Evolutionary conservation across 805 yeast genomes (phyloP).

Genomic region (Yamadazyma philogaea): DNA sequence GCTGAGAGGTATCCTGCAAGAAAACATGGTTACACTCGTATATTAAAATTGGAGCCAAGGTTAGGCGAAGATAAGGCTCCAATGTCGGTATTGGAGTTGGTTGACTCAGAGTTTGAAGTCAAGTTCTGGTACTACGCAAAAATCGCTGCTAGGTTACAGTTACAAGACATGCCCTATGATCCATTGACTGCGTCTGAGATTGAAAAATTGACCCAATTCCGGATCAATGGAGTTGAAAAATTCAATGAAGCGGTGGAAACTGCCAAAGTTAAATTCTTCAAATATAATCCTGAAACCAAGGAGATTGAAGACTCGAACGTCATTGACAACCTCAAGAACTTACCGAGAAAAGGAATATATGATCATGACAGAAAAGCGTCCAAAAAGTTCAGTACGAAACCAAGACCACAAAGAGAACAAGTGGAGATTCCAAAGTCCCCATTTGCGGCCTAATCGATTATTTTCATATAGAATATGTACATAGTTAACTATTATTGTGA

Average conservation of each 20-base stretch:
- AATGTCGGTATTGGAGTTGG: constrained; percentile 82
- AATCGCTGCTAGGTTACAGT: constrained; percentile 74
- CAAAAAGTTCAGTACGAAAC: constrained; percentile 32
- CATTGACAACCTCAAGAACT: constrained; percentile 29
- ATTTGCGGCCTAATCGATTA: constrained; percentile 16
- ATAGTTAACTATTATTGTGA: not conserved
- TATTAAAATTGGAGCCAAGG: constrained; percentile 79
- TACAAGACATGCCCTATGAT: constrained; percentile 53
- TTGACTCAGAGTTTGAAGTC: constrained; percentile 64
- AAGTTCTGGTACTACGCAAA: constrained; percentile 77
- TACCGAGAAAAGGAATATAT: constrained; percentile 24
- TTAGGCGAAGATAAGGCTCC: constrained; percentile 83
- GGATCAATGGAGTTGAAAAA: constrained; percentile 48
- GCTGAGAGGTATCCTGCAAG: constrained; percentile 61
- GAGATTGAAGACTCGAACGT: constrained; percentile 22
- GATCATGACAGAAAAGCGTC: constrained; percentile 25
- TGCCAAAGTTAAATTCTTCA: constrained; percentile 36
- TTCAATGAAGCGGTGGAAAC: constrained; percentile 64
- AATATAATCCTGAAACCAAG: constrained; percentile 28
- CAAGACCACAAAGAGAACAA: constrained; percentile 20
- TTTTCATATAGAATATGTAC: not conserved
- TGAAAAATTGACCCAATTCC: constrained; percentile 42
- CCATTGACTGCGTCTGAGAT: constrained; percentile 55
- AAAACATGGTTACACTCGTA: constrained; percentile 81
- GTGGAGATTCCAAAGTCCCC: constrained; percentile 34